These are phyloP conservation scores for Turritis glabra DNA, from an alignment of 345 rosid genomes.

Conservation along the genomic window DNA sequence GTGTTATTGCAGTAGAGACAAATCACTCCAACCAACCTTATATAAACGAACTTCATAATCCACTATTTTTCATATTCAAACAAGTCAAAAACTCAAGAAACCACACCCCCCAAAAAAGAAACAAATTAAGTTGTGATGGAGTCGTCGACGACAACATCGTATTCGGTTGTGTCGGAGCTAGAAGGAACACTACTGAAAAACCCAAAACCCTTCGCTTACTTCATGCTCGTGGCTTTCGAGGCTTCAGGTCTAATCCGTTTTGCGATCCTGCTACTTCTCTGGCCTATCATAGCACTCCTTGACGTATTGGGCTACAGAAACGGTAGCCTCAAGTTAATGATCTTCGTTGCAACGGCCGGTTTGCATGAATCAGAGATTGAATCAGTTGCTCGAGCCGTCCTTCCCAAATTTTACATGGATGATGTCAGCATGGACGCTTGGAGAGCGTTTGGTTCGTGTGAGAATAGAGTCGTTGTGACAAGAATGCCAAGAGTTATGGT, in stretches of 20 bases:
- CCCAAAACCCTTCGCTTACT: constrained; percentile 67
- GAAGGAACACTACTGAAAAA: constrained; percentile 76
- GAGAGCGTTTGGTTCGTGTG: constrained; percentile 59
- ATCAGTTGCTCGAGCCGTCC: constrained; percentile 82
- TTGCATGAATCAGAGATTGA: constrained; percentile 62
- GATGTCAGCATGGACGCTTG: constrained; percentile 73
- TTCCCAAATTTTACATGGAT: constrained; percentile 85
- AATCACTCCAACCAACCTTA: constrained; percentile 55
- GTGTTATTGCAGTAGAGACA: constrained; percentile 33
- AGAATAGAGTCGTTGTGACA: constrained; percentile 69
- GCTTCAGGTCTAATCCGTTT: constrained; percentile 84
- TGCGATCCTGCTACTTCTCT: constrained; percentile 48
- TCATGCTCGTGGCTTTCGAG: constrained; percentile 90
- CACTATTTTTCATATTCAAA: constrained; percentile 19
- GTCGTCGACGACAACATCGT: constrained; percentile 23
- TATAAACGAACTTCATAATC: constrained; percentile 19
- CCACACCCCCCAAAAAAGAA: not conserved
- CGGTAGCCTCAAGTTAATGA: constrained; percentile 58
- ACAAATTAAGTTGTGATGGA: constrained; percentile 38
- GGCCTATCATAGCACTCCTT: constrained; percentile 72
- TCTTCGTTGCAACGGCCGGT: constrained; percentile 68
- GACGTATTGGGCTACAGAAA: constrained; percentile 49
- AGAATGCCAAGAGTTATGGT: constrained; percentile 75
- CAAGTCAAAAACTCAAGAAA: not conserved
- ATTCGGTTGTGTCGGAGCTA: constrained; percentile 67